Evolutionary conservation across 2,329 filamentous ascomycete species (phyloP).

Genomic region (Diaporthe citrichinensis): DNA sequence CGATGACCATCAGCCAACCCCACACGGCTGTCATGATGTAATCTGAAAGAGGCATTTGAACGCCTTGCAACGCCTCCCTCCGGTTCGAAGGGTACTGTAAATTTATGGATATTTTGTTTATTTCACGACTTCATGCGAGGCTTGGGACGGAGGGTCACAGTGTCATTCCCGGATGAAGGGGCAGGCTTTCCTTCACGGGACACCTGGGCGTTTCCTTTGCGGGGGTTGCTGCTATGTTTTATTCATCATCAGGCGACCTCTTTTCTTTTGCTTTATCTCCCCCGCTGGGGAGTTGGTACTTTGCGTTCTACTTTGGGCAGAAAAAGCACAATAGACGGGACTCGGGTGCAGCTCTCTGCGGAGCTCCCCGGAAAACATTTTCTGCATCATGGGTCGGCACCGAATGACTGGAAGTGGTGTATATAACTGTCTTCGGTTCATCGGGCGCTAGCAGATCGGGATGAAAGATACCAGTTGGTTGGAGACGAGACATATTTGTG

Average conservation of each 20-base stretch:
- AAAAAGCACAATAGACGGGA: constrained; percentile 41
- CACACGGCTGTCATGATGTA: constrained; percentile 53
- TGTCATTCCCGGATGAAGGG: constrained; percentile 38
- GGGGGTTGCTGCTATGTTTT: constrained; percentile 24
- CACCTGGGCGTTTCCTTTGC: constrained; percentile 35
- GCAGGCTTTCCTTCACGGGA: constrained; percentile 38
- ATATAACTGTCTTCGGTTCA: constrained; percentile 36
- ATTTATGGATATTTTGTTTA: constrained; percentile 40
- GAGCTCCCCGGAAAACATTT: constrained; percentile 23
- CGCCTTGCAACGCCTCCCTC: constrained; percentile 5
- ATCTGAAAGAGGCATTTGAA: constrained; percentile 30
- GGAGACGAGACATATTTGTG: constrained; percentile 15
- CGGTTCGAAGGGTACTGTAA: constrained; percentile 37
- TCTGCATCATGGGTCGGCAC: constrained; percentile 37
- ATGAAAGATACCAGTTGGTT: constrained; percentile 35
- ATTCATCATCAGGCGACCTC: constrained; percentile 32
- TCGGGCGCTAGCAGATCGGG: constrained; percentile 36
- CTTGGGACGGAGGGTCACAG: constrained; percentile 19
- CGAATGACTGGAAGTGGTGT: constrained; percentile 35
- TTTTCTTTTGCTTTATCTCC: constrained; percentile 37
- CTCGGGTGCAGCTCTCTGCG: constrained; percentile 1
- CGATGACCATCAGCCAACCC: constrained; percentile 73
- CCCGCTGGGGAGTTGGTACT: constrained; percentile 13
- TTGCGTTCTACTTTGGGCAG: constrained; percentile 34
- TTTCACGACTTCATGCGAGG: constrained; percentile 41